These are phyloP conservation scores for Plasmodium yoelii DNA, from an alignment of 169 alveolate species.

Conservation along the genomic window DNA sequence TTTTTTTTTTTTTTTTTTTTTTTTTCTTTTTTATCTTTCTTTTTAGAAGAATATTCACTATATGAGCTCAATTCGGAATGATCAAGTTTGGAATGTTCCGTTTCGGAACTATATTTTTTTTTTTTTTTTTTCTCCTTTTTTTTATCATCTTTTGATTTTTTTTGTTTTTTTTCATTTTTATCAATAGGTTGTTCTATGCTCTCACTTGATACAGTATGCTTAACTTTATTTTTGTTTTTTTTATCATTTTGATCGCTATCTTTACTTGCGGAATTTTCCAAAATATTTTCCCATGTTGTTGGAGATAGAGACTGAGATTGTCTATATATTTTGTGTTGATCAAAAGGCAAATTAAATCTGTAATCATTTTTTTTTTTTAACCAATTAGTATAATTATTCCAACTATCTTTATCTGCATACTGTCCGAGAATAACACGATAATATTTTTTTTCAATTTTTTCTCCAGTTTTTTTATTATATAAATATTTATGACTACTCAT, in stretches of 20 bases:
- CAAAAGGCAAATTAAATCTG: slow-evolving; percentile 57
- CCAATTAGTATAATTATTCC: slow-evolving; percentile 66
- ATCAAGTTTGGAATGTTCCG: neutral
- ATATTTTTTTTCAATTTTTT: slow-evolving; percentile 55
- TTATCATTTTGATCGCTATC: slow-evolving; percentile 9
- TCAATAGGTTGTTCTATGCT: neutral
- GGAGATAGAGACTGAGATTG: slow-evolving; percentile 56
- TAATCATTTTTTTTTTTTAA: slow-evolving; percentile 63
- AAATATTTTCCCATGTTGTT: slow-evolving; percentile 61
- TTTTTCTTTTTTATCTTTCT: neutral
- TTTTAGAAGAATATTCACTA: no score
- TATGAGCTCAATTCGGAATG: no score
- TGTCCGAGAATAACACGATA: slow-evolving; percentile 46
- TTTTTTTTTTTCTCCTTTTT: slow-evolving; percentile 19
- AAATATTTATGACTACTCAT: slow-evolving; percentile 17
- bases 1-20: neutral
- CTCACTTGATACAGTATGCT: neutral
- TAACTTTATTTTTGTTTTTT: slow-evolving; percentile 5
- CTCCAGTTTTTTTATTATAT: slow-evolving; percentile 46
- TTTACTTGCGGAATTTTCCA: slow-evolving; percentile 13
- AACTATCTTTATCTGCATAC: slow-evolving; percentile 57
- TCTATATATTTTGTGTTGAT: slow-evolving; percentile 58
- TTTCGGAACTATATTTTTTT: slow-evolving; percentile 4
- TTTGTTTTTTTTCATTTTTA: neutral
- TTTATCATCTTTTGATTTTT: neutral